phyloP scores from a whole-genome alignment of 441 rosid genomes.

The Erodium trifolium region DNA sequence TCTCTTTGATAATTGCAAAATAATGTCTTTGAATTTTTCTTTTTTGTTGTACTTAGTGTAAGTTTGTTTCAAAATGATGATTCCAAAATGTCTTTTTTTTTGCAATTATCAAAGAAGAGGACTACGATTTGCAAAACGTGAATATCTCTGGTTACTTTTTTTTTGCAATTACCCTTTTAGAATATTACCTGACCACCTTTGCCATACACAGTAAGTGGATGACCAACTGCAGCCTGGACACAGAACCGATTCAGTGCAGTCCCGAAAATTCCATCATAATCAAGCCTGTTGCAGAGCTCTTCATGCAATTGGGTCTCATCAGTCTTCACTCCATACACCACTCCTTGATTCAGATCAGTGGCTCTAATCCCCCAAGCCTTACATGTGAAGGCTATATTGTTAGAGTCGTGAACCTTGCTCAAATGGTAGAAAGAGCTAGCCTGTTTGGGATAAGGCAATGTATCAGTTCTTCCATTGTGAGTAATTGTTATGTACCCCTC shows the following conservation, averaged over 20 bases:
- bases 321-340: slow-evolving; percentile 82
- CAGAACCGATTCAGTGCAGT: slow-evolving; percentile 90
- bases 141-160: too few species aligned
- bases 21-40: too few species aligned
- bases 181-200: slow-evolving; percentile 83
- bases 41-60: too few species aligned
- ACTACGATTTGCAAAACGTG: too few species aligned
- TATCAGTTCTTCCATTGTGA: slow-evolving; percentile 86
- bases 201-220: slow-evolving; percentile 90
- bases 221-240: slow-evolving; percentile 92
- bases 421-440: slow-evolving; percentile 96
- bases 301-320: slow-evolving; percentile 87
- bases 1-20: too few species aligned
- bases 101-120: too few species aligned
- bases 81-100: too few species aligned
- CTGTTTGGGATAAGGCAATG: slow-evolving; percentile 91
- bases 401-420: slow-evolving; percentile 86
- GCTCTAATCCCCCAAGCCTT: slow-evolving; percentile 98
- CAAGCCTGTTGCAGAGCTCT: slow-evolving; percentile 67
- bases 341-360: slow-evolving; percentile 92
- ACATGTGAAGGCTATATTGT: slow-evolving; percentile 92
- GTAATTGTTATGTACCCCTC: slow-evolving; percentile 90
- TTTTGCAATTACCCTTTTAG: too few species aligned
- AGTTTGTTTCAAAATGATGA: too few species aligned
- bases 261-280: slow-evolving; percentile 90